Conservation (phyloP, 2,329 filamentous ascomycete species). For the Neopestalotiopsis clavispora region DNA sequence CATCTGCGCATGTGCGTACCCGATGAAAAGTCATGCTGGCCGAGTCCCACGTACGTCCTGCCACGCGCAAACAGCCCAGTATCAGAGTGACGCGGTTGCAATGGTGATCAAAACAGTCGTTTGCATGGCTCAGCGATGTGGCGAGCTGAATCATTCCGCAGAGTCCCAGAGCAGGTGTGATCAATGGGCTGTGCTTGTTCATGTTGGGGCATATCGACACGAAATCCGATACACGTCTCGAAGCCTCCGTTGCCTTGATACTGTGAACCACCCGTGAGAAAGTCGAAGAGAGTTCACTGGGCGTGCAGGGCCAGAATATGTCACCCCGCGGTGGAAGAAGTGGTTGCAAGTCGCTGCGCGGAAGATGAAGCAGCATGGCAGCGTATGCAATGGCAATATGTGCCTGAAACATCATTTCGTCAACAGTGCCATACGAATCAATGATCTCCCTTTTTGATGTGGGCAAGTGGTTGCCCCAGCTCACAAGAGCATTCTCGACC, state of each 20-base stretch:
- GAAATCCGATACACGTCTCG: constrained; percentile 9
- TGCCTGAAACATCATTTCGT: constrained; percentile 13
- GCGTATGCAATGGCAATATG: constrained; percentile 7
- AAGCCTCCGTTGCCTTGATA: constrained; percentile 1
- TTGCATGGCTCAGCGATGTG: constrained; percentile 1
- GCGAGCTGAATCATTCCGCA: constrained; percentile 10
- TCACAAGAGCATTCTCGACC: constrained; percentile 6
- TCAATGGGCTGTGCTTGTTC: not conserved
- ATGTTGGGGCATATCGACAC: constrained; percentile 8
- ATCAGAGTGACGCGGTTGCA: constrained; percentile 10
- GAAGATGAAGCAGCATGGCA: constrained; percentile 8
- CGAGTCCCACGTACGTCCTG: constrained; percentile 1
- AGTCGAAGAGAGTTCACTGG: not conserved
- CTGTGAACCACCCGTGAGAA: constrained; percentile 4
- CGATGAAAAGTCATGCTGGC: not conserved
- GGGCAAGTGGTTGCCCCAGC: not conserved
- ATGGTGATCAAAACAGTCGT: constrained; percentile 7
- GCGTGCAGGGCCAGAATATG: constrained; percentile 7
- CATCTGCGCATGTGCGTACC: constrained; percentile 1
- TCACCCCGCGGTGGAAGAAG: not conserved
- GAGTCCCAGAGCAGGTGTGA: constrained; percentile 4
- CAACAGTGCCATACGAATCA: constrained; percentile 5
- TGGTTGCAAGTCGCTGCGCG: constrained; percentile 3
- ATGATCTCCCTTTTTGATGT: not conserved
- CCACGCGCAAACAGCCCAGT: not conserved